Evolutionary conservation across 176 grass and related monocot species (phyloP).

Genomic region (Puya raimondii): DNA sequence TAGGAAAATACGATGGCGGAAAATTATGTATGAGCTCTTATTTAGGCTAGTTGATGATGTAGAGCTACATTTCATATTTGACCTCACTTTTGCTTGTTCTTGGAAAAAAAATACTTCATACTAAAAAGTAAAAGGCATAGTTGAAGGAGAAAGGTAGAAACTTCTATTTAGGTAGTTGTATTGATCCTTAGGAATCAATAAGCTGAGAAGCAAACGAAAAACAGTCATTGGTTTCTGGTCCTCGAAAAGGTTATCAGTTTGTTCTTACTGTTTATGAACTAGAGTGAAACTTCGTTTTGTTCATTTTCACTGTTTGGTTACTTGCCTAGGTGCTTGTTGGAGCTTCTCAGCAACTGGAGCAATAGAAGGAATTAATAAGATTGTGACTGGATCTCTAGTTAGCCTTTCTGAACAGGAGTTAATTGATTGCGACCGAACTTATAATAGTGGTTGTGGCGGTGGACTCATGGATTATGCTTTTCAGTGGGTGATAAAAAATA

Average conservation of each 20-base stretch:
- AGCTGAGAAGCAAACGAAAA: too few relatives aligned
- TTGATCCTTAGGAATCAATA: not conserved
- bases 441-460: slow-evolving; percentile 70
- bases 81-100: not conserved
- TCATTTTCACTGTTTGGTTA: slow-evolving; percentile 5
- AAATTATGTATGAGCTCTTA: too few relatives aligned
- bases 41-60: too few relatives aligned
- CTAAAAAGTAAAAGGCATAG: not conserved
- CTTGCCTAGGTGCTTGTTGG: slow-evolving; percentile 78
- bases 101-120: not conserved
- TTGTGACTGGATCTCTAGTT: slow-evolving; percentile 56
- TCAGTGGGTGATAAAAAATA: slow-evolving; percentile 77
- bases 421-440: slow-evolving; percentile 72
- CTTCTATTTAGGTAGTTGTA: not conserved
- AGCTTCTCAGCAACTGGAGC: slow-evolving; percentile 90
- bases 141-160: not conserved
- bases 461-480: slow-evolving; percentile 90
- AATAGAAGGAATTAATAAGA: slow-evolving; percentile 97
- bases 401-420: slow-evolving; percentile 93
- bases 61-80: not conserved
- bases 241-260: too few relatives aligned
- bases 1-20: too few relatives aligned
- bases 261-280: not conserved
- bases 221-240: not conserved
- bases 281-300: not conserved